Evolutionary conservation across 192 early-diverging fungal genomes (phyloP), one percentile per base, ranked within the genome.

Genomic region (Chytriomyces hyalinus): DNA sequence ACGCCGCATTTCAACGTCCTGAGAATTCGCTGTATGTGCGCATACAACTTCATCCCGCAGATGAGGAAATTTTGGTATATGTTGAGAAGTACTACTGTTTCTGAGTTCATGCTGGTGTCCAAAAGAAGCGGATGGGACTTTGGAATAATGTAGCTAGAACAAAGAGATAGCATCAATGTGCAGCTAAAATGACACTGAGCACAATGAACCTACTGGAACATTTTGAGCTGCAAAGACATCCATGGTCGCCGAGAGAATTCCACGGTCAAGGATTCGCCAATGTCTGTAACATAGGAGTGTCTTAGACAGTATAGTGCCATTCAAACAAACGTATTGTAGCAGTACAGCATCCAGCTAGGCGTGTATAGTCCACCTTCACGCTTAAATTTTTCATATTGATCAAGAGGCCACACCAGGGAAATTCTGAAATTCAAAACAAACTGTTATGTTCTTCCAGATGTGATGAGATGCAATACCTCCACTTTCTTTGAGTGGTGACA

Each of bases 361-460:
- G 87, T 4, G 77, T 79, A 65, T 92, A 97, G 78, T 97, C 93
- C 4, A 70, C 83, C 60, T 85, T 81, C 48, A 95, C 89, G 36
- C 92, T 84, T 26, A 96, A 84, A 6, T 84, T 90, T 62, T 67
- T 74, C 22, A 88, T 87, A 69, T 94, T 73, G 65, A 98, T 87
- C 5, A 94, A 79, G 15, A 94, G 80, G 1, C 95, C 96, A 78
- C 94, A 96, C 91, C 94, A 98, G 9, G 90, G 90, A 81, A 93
- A 91, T 17, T 88, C 91, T 93, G 78, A 20, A 17, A 22, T 20
- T n/a, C 13, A 20, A 13, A 57, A 20, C 13, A n/a, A 5, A n/a
- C 53, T n/a, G 53, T 57, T n/a, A 57, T 13, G 15, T 1, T 57
- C 53, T 3, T 4, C 13, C 53, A 57, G 20, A 57, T 3, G 13